Evolutionary conservation across 805 yeast species (phyloP).

Genomic region (Lipomyces yamadae): DNA sequence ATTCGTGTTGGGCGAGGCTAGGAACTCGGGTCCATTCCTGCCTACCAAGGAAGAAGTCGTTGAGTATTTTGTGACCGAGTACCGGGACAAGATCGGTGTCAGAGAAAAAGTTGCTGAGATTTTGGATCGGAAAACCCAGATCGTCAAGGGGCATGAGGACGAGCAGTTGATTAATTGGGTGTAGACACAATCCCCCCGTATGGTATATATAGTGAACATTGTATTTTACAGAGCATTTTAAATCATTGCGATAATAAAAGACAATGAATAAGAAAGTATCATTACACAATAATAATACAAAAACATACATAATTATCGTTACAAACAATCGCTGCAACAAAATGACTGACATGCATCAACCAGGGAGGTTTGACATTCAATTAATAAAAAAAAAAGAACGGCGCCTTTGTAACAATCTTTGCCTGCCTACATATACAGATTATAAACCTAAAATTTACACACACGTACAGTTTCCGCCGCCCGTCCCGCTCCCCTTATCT

Average conservation of each 20-base stretch:
- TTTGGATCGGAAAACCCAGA: constrained; percentile 61
- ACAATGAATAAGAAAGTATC: neutral
- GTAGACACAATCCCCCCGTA: neutral
- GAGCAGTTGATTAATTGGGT: constrained; percentile 56
- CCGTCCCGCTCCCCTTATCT: neutral
- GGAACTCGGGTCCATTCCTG: constrained; percentile 65
- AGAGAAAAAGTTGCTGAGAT: constrained; percentile 62
- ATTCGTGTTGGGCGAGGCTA: constrained; percentile 72
- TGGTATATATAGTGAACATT: neutral
- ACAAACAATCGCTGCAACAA: neutral
- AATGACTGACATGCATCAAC: neutral
- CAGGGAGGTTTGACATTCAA: neutral
- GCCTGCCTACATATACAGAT: neutral
- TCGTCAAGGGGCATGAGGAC: constrained; percentile 49
- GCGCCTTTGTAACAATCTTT: neutral
- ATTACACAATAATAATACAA: neutral
- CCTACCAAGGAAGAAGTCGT: constrained; percentile 71
- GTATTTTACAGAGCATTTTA: neutral
- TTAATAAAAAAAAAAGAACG: neutral
- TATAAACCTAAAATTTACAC: neutral
- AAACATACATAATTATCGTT: neutral
- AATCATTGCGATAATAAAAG: neutral
- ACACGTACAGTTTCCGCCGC: too few species aligned
- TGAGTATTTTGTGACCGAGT: constrained; percentile 60
- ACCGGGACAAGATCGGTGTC: constrained; percentile 63